A percentile compares a stretch with the other conserved stretches of the same genome.
phyloP scores from a whole-genome alignment of 768 basidiomycete species.

The Agrocybe praecox region DNA sequence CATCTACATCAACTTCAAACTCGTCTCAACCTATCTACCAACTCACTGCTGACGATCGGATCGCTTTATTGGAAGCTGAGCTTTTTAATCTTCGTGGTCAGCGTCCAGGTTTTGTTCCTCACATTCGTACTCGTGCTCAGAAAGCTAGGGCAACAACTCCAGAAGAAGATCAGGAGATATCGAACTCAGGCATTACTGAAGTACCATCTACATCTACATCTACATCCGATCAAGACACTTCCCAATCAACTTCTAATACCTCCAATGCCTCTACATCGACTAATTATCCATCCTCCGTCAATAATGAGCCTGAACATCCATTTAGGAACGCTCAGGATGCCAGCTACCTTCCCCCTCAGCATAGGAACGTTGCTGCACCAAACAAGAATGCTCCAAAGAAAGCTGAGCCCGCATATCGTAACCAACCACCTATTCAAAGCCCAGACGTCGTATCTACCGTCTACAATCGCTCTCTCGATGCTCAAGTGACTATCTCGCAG shows the following conservation, averaged over 20 bases:
- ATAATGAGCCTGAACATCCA: constrained; percentile 8
- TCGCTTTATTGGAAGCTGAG: too few species aligned
- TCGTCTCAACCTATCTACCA: too few species aligned
- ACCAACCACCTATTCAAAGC: constrained; percentile 22
- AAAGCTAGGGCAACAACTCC: too few species aligned
- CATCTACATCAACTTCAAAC: too few species aligned
- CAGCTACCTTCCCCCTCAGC: constrained; percentile 14
- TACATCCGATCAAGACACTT: background rate
- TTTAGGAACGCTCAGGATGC: constrained; percentile 16
- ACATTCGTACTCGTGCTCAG: too few species aligned
- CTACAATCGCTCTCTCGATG: constrained; percentile 15
- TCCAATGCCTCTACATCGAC: too few species aligned
- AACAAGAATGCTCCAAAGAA: constrained; percentile 9
- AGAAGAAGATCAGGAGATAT: too few species aligned
- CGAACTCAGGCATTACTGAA: background rate
- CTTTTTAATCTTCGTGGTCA: too few species aligned
- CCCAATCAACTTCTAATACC: too few species aligned
- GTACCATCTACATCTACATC: background rate
- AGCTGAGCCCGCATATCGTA: constrained; percentile 12
- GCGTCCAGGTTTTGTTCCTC: too few species aligned
- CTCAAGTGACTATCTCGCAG: constrained; percentile 17
- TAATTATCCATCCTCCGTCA: background rate
- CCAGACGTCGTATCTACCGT: constrained; percentile 12
- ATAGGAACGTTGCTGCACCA: constrained; percentile 12
- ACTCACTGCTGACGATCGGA: too few species aligned